phyloP scores from a whole-genome alignment of 352 stramenopile genomes.

The Phytophthora quininea region DNA sequence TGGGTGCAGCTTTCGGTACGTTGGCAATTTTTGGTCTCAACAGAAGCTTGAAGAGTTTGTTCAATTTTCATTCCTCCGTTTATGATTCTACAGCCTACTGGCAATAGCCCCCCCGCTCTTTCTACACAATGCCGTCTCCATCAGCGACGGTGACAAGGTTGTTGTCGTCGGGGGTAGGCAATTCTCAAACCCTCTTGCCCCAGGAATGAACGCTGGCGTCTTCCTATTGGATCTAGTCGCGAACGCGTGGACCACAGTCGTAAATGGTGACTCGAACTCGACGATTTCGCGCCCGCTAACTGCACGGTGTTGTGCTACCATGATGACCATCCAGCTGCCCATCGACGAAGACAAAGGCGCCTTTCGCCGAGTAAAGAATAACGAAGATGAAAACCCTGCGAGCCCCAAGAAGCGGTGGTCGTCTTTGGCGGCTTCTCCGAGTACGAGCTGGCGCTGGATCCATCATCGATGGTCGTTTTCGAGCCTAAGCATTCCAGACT shows the following conservation, averaged over 20 bases:
- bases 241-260: conserved; percentile 51
- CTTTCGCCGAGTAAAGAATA: conserved; percentile 24
- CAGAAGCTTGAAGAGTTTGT: no score
- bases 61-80: conserved; percentile 4
- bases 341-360: conserved; percentile 29
- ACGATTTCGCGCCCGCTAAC: conserved; percentile 17
- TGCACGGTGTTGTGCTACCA: conserved; percentile 42
- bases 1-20: conserved; percentile 52
- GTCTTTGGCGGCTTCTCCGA: conserved; percentile 66
- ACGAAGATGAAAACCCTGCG: conserved; percentile 24
- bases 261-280: conserved; percentile 7
- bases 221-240: conserved; percentile 55
- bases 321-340: conserved; percentile 36
- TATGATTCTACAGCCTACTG: conserved; percentile 39
- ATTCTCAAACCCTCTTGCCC: background rate
- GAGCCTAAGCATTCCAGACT: conserved; percentile 35
- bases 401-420: conserved; percentile 35
- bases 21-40: background rate
- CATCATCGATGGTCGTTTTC: conserved; percentile 48
- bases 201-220: conserved; percentile 42
- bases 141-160: conserved; percentile 44
- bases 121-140: conserved; percentile 46
- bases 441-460: conserved; percentile 21
- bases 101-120: conserved; percentile 61
- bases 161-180: conserved; percentile 57